Evolutionary conservation across 2,329 filamentous ascomycete genomes (phyloP), one percentile per base, ranked within the genome.

Genomic region (Epicoccum nigrum): DNA sequence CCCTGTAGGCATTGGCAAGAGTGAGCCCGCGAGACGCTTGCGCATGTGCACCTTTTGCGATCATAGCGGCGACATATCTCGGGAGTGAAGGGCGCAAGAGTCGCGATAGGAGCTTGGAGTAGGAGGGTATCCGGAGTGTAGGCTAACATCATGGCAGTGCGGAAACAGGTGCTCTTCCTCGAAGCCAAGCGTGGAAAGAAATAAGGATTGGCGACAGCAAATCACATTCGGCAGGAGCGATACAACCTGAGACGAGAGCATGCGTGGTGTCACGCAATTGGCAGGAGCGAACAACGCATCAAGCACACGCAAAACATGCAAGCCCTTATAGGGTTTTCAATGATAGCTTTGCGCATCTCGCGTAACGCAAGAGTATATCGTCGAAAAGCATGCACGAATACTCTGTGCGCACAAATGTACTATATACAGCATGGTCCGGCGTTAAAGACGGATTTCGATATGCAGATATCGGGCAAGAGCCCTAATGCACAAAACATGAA

Each of bases 151-250:
- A 17, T 28, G 23, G 23, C 64, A 95, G 94, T 99, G 47, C 89
- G 92, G 74, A 91, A 93, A 80, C 89, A 96, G 78, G 94, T 99
- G 25, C 82, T 99, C 23, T 99, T 99, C 77, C 83, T 97, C 50
- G 94, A 99, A 74, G 86, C 90, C 71, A 97, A 96, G 73, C 88
- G 91, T 72, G 88, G 87, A 73, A 86, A 83, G 76, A 83, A 76
- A 60, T 68, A 67, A 38, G 38, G 27, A 16, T 16, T 19, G 8
- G 25, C 15, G 7, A n/a, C 38, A 8, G 7, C 8, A 27, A 7
- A 20, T 7, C n/a, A 32, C 9, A 25, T 25, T 25, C 9, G 23
- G 23, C 3, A 9, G 23, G 23, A 25, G 23, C n/a, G n/a, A n/a
- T n/a, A n/a, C n/a, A n/a, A n/a, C n/a, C n/a, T n/a, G n/a, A n/a